Percentiles rank a stretch among this genome's conserved stretches.
Conservation (phyloP, 441 rosid genomes). For the Populus hybrid region DNA sequence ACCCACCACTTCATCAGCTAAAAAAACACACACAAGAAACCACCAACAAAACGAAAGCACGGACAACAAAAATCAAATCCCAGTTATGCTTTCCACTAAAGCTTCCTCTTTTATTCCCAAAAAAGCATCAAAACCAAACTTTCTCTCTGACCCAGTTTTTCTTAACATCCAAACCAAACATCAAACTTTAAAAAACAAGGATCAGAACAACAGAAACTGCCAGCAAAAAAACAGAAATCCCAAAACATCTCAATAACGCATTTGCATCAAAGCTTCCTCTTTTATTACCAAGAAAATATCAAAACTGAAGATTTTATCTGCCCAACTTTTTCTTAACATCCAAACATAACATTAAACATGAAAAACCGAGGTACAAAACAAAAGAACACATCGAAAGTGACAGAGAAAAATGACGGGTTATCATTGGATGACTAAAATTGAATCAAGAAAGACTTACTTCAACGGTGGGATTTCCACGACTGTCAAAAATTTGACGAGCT, state of each 20-base stretch:
- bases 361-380: neutral
- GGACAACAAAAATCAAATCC: neutral
- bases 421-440: neutral
- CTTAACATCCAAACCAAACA: neutral
- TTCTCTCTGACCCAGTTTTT: neutral
- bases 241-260: neutral
- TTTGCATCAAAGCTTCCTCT: neutral
- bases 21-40: neutral
- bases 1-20: neutral
- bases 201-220: neutral
- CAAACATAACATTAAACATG: neutral
- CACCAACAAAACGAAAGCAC: neutral
- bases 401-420: neutral
- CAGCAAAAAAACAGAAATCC: neutral
- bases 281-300: neutral
- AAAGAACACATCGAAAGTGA: neutral
- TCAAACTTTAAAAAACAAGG: neutral
- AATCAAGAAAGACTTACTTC: constrained; percentile 40
- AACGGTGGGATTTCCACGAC: constrained; percentile 94
- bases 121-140: neutral
- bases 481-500: constrained; percentile 87
- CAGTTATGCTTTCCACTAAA: neutral
- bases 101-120: neutral
- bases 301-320: no score
- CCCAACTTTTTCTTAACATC: no score